Conservation (phyloP, 1,139 yeast genomes). For the Suhomyces coccinellae region DNA sequence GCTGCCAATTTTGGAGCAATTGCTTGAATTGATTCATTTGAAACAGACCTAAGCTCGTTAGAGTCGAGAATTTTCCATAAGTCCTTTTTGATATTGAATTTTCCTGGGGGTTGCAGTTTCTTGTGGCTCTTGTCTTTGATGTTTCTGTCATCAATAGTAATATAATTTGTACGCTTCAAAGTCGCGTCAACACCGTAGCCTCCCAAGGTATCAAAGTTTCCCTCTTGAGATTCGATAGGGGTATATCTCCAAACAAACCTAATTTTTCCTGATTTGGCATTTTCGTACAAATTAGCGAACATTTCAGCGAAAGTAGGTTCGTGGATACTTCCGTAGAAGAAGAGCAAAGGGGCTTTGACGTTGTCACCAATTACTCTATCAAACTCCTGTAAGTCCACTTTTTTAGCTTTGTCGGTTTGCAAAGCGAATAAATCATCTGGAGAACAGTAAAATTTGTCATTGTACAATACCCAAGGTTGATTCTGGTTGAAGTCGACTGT, state of each 20-base stretch:
- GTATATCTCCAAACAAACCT: slow-evolving; percentile 77
- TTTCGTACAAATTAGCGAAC: slow-evolving; percentile 57
- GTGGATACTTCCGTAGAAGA: slow-evolving; percentile 54
- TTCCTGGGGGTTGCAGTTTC: background rate
- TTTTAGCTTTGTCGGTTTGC: slow-evolving; percentile 38
- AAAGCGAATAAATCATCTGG: slow-evolving; percentile 70
- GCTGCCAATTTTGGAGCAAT: slow-evolving; percentile 52
- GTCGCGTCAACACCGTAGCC: slow-evolving; percentile 72
- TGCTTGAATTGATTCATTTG: slow-evolving; percentile 30
- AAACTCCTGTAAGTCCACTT: slow-evolving; percentile 36
- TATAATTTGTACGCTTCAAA: slow-evolving; percentile 62
- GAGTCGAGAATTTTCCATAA: slow-evolving; percentile 14
- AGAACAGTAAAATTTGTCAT: slow-evolving; percentile 59
- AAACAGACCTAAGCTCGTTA: slow-evolving; percentile 6
- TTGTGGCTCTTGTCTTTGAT: slow-evolving; percentile 6
- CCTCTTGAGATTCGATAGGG: slow-evolving; percentile 24
- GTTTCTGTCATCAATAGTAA: slow-evolving; percentile 62
- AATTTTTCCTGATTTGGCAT: slow-evolving; percentile 65
- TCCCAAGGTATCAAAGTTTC: slow-evolving; percentile 36
- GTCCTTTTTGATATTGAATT: slow-evolving; percentile 12
- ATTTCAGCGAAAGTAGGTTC: slow-evolving; percentile 53
- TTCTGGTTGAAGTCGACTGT: slow-evolving; percentile 19
- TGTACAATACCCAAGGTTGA: slow-evolving; percentile 52
- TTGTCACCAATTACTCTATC: slow-evolving; percentile 61
- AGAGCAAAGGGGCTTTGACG: slow-evolving; percentile 39